phyloP scores from a whole-genome alignment of 2,329 filamentous ascomycete species.

The Colletotrichum siamense region DNA sequence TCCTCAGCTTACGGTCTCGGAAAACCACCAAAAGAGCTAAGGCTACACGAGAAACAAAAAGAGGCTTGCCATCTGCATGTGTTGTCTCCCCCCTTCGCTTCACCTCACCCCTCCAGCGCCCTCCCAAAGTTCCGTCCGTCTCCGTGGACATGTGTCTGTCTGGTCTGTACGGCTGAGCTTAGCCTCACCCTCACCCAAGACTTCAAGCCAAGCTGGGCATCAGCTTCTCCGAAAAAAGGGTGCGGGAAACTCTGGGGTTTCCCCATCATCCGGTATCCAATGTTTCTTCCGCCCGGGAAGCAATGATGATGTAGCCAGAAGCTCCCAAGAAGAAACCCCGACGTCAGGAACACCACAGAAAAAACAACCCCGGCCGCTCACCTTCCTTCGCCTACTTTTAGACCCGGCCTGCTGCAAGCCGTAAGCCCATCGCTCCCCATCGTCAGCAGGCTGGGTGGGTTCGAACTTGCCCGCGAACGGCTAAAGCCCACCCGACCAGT shows the following conservation, averaged over 20 bases:
- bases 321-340: background rate
- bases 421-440: background rate
- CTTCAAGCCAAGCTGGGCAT: background rate
- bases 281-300: background rate
- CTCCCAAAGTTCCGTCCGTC: background rate
- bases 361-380: background rate
- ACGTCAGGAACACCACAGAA: background rate
- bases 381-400: slow-evolving; percentile 8
- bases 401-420: slow-evolving; percentile 9
- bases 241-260: background rate
- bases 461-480: background rate
- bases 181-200: background rate
- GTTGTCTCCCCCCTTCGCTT: background rate
- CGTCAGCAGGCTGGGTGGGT: background rate
- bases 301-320: background rate
- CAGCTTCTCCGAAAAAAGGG: background rate
- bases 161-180: background rate
- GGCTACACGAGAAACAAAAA: background rate
- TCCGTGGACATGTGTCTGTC: background rate
- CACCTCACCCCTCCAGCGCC: background rate
- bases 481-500: background rate
- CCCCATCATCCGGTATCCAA: background rate
- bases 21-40: background rate
- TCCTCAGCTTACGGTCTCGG: slow-evolving; percentile 10
- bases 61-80: background rate